These are phyloP conservation scores for Naegleria lovaniensis DNA, from an alignment of 208 protist genomes.

Conservation along the genomic window DNA sequence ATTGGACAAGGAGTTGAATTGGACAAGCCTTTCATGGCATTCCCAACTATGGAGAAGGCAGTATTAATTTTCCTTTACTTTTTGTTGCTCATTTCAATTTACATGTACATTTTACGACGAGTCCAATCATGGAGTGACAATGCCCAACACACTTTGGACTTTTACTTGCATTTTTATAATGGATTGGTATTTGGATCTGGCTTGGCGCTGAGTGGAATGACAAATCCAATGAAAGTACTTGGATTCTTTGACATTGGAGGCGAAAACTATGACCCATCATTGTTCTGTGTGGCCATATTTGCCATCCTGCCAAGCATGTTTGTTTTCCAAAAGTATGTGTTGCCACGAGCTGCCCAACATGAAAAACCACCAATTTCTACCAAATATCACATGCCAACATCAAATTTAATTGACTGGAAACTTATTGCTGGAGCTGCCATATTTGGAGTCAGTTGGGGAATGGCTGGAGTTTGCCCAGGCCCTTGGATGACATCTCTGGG, in stretches of 20 bases:
- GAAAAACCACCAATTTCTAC: background rate
- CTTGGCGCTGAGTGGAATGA: background rate
- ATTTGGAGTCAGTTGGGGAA: constrained; percentile 31
- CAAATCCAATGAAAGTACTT: background rate
- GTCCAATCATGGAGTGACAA: background rate
- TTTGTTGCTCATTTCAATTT: background rate
- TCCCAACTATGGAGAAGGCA: background rate
- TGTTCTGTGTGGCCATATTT: background rate
- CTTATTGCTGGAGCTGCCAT: constrained; percentile 14
- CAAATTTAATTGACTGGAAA: background rate
- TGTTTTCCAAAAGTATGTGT: background rate
- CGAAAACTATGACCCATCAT: background rate
- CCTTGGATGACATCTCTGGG: constrained; percentile 1
- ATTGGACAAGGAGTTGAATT: background rate
- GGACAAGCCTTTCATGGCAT: background rate
- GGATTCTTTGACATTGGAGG: constrained; percentile 1
- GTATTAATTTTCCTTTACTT: background rate
- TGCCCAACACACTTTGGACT: background rate
- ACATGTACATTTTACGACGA: background rate
- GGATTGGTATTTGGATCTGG: background rate
- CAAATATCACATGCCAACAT: background rate
- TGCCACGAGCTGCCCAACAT: background rate
- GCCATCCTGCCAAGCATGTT: background rate
- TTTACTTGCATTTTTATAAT: background rate
- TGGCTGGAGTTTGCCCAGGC: constrained; percentile 30